Evolutionary conservation across 2,329 filamentous ascomycete species (phyloP).

Genomic region (Penicillium hesseltinei): DNA sequence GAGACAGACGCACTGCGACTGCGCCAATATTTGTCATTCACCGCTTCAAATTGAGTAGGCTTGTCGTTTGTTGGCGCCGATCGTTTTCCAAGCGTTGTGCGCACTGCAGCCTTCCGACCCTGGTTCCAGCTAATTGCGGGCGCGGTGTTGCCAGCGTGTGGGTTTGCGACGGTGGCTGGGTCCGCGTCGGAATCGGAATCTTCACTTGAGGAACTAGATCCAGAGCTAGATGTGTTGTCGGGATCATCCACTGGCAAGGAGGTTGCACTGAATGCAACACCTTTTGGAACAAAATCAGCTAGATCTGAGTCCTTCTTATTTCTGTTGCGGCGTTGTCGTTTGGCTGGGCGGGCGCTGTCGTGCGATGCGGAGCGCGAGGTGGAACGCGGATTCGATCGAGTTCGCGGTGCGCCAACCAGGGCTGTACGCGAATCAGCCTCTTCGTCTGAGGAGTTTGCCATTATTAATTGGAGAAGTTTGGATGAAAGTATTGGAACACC

Average conservation of each 20-base stretch:
- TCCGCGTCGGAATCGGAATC: constrained; percentile 11
- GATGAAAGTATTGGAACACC: not conserved
- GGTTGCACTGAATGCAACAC: constrained; percentile 35
- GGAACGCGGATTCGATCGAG: constrained; percentile 22
- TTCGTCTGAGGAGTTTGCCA: constrained; percentile 25
- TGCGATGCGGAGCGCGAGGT: constrained; percentile 24
- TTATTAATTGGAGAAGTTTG: not conserved
- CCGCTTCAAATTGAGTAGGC: constrained; percentile 29
- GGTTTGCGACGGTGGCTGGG: constrained; percentile 16
- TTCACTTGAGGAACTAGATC: constrained; percentile 19
- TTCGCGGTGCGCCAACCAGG: constrained; percentile 42
- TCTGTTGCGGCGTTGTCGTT: constrained; percentile 30
- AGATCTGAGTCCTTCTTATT: constrained; percentile 25
- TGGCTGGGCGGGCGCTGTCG: constrained; percentile 25
- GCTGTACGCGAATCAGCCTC: constrained; percentile 49
- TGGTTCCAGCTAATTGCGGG: constrained; percentile 47
- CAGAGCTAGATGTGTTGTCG: constrained; percentile 33
- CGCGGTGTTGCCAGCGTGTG: constrained; percentile 25
- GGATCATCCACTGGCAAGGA: constrained; percentile 36
- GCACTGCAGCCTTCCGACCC: constrained; percentile 41
- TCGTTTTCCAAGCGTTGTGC: constrained; percentile 42
- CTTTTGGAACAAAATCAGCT: constrained; percentile 40
- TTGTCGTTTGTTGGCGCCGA: constrained; percentile 18
- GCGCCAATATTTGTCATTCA: constrained; percentile 41
- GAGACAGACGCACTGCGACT: constrained; percentile 35